A percentile compares a stretch with the other conserved stretches of the same genome.
These are phyloP conservation scores for Candida krabiensis DNA, from an alignment of 805 yeast genomes.

Conservation along the genomic window DNA sequence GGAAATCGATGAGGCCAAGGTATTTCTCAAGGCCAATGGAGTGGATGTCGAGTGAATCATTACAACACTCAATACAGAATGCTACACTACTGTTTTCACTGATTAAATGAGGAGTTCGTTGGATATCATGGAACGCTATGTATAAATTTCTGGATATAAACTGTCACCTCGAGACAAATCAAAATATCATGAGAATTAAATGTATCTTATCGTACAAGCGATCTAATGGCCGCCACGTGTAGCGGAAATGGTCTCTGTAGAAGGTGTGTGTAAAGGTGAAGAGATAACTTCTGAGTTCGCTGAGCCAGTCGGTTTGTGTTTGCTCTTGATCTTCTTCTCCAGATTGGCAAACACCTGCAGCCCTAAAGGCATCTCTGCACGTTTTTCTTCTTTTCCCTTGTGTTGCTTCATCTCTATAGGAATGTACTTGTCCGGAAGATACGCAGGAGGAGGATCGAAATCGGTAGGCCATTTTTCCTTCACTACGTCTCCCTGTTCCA, in stretches of 20 bases:
- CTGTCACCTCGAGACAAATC: too few species aligned
- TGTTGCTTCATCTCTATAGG: slow-evolving; percentile 37
- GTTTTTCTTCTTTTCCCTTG: slow-evolving; percentile 37
- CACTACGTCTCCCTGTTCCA: slow-evolving; percentile 40
- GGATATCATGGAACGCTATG: too few species aligned
- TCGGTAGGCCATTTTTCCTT: slow-evolving; percentile 62
- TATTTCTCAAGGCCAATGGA: slow-evolving; percentile 54
- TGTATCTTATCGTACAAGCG: too few species aligned
- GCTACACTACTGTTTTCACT: too few species aligned
- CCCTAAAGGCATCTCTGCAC: slow-evolving; percentile 64
- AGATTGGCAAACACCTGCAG: slow-evolving; percentile 82
- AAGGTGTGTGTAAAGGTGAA: too few species aligned
- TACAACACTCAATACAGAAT: too few species aligned
- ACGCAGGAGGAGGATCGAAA: slow-evolving; percentile 56
- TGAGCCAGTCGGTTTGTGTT: too few species aligned
- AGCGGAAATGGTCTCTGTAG: too few species aligned
- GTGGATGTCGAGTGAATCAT: slow-evolving; percentile 52
- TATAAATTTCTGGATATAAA: too few species aligned
- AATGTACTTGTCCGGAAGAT: slow-evolving; percentile 41
- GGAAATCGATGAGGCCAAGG: slow-evolving; percentile 64
- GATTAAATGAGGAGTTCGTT: too few species aligned
- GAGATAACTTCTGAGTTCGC: background rate
- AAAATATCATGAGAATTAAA: too few species aligned
- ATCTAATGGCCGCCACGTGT: too few species aligned
- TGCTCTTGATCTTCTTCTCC: slow-evolving; percentile 61